Percentiles rank a stretch among this genome's conserved stretches.
Conservation (phyloP, 2,329 filamentous ascomycete species). For the Diaporthe citriasiana region DNA sequence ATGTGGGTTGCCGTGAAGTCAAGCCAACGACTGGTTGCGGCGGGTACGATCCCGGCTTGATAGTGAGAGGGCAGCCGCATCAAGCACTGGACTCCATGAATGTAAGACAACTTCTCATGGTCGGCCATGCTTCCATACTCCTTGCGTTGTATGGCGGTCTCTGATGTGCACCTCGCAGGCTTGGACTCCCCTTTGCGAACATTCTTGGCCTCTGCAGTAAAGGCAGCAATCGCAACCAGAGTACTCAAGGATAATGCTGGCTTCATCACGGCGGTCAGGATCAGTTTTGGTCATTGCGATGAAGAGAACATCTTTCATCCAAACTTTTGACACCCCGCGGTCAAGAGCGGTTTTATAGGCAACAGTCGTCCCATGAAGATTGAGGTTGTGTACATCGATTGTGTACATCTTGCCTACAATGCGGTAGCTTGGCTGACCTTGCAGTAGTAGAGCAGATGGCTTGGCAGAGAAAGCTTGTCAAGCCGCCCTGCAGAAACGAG, state of each 20-base stretch:
- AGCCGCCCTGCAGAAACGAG: conserved; percentile 7
- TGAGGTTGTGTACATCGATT: not conserved
- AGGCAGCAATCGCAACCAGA: not conserved
- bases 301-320: not conserved
- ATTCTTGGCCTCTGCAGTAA: not conserved
- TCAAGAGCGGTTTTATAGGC: conserved; percentile 5
- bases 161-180: conserved; percentile 1
- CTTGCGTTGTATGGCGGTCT: conserved; percentile 35
- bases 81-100: conserved; percentile 56
- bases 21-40: conserved; percentile 53
- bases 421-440: conserved; percentile 19
- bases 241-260: not conserved
- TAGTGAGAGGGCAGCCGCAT: conserved; percentile 50
- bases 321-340: not conserved
- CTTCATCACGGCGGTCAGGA: not conserved
- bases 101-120: conserved; percentile 45
- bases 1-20: conserved; percentile 66
- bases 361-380: not conserved
- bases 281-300: not conserved
- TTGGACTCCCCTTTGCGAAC: not conserved
- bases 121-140: conserved; percentile 38
- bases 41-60: conserved; percentile 50
- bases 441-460: not conserved
- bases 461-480: not conserved
- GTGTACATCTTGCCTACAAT: not conserved